Conservation (phyloP, 306 rosid species). For the Datisca glomerata region DNA sequence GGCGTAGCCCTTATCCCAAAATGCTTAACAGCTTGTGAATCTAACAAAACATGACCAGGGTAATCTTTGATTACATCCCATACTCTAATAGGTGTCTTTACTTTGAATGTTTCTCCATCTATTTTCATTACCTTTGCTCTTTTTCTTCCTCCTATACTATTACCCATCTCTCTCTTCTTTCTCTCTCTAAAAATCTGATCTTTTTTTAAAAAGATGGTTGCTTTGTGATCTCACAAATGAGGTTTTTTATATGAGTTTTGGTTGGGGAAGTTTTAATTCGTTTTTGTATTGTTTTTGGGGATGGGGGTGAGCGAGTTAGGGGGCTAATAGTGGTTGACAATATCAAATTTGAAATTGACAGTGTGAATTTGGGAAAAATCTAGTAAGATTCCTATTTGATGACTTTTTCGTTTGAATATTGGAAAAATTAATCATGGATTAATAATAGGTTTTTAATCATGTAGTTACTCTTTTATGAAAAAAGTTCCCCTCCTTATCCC, state of each 20-base stretch:
- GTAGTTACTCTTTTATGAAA: too few species aligned
- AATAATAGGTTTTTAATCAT: too few species aligned
- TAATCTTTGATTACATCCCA: conserved; percentile 45
- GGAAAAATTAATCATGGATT: too few species aligned
- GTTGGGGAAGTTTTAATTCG: not conserved
- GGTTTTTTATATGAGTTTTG: not conserved
- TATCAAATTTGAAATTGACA: not conserved
- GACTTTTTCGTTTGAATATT: not conserved
- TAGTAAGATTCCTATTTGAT: conserved; percentile 2
- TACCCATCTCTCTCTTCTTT: conserved; percentile 40
- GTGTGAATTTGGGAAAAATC: conserved; percentile 12
- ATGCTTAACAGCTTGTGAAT: conserved; percentile 43
- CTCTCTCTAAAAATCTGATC: too few species aligned
- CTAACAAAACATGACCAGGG: conserved; percentile 48
- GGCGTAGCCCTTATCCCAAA: conserved; percentile 66
- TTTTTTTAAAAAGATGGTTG: too few species aligned
- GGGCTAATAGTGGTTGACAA: not conserved
- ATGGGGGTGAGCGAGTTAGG: too few species aligned
- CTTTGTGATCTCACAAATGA: not conserved
- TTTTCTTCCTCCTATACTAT: conserved; percentile 40
- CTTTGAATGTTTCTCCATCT: conserved; percentile 59
- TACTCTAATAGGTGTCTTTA: conserved; percentile 42
- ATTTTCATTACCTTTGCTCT: conserved; percentile 71
- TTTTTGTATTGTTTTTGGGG: too few species aligned
- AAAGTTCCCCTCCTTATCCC: too few species aligned